Base-by-base conservation (phyloP, 2,329 filamentous ascomycete species). In the Furcasterigmium furcatum region DNA sequence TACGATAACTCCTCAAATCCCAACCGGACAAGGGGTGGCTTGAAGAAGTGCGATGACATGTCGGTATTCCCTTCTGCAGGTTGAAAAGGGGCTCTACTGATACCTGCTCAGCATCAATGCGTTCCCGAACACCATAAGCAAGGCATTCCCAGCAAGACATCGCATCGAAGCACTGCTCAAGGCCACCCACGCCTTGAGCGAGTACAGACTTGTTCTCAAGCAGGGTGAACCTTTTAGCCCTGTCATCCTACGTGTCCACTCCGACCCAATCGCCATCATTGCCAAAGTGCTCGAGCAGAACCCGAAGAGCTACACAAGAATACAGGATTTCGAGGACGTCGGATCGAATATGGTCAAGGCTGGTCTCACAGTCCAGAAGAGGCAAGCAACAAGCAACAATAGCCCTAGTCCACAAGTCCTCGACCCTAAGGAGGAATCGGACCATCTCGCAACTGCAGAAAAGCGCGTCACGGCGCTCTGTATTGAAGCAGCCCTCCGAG, bases 1-100 rank as follows among this genome's bases (percentile, higher is more conserved):
- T 94, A 91, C 58, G 88, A 94, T 57, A 88, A 88, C 58, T 88
- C 88, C 4, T 88, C 85, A 19, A 94, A 94, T 56, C 86, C 87
- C 1, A 91, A 92, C 55, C 80, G 81, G 45, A 87, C 79, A 2
- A 76, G 88, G 52, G 88, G 88, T 14, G 85, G 85, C 0, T 74
- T 94, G 56, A 89, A 88, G 64, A 88, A 83, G 62, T 89, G 87
- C 38, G 77, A 85, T 53, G 85, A 90, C 41, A 86, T 88, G 85
- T 87, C 67, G 65, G 80, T 61, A 38, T 41, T 38, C 25, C 8
- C 21, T 13, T 5, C 8, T 9, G 5, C 8, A 7, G 6, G 18
- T 7, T 10, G 14, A 30, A 4, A 8, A n/a, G n/a, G n/a, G n/a
- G n/a, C n/a, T 12, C 18, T 9, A 32, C 57, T 68, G 39, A 64